These are phyloP conservation scores for Pezicula neosporulosa DNA, from an alignment of 2,329 filamentous ascomycete genomes.

Conservation along the genomic window DNA sequence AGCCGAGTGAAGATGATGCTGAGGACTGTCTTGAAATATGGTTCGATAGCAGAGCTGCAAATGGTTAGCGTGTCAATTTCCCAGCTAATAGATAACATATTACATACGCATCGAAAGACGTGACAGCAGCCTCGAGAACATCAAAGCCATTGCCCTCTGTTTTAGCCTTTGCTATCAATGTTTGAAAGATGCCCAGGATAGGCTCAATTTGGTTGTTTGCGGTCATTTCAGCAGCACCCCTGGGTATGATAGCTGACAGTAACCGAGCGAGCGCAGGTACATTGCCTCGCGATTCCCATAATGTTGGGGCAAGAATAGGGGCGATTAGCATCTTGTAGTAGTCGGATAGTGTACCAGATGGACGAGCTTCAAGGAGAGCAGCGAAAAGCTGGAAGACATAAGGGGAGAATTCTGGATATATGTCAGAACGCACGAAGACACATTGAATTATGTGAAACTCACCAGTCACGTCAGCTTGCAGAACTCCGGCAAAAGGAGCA, in stretches of 20 bases:
- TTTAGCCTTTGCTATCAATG: conserved; percentile 57
- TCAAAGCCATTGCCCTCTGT: conserved; percentile 89
- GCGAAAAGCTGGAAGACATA: conserved; percentile 97
- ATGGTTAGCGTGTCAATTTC: conserved; percentile 20
- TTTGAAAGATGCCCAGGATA: conserved; percentile 94
- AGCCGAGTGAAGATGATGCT: conserved; percentile 75
- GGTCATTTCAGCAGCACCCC: conserved; percentile 69
- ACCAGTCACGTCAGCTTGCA: conserved; percentile 80
- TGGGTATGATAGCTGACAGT: conserved; percentile 78
- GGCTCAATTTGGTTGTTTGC: conserved; percentile 79
- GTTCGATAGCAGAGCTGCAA: conserved; percentile 57
- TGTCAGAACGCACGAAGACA: conserved; percentile 26
- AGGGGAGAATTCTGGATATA: conserved; percentile 75
- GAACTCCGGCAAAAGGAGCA: conserved; percentile 74
- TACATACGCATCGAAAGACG: conserved; percentile 66
- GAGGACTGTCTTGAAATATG: conserved; percentile 57
- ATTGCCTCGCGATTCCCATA: conserved; percentile 93
- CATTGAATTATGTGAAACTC: conserved; percentile 22
- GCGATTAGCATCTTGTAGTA: conserved; percentile 78
- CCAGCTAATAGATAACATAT: conserved; percentile 4
- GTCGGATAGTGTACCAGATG: conserved; percentile 70
- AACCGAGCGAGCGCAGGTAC: conserved; percentile 87
- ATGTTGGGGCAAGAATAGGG: conserved; percentile 72
- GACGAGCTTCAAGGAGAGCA: conserved; percentile 83
- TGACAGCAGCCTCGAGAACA: conserved; percentile 76